Conservation (phyloP, 1,284 basidiomycete genomes). For the Xerocomus amazonicus region DNA sequence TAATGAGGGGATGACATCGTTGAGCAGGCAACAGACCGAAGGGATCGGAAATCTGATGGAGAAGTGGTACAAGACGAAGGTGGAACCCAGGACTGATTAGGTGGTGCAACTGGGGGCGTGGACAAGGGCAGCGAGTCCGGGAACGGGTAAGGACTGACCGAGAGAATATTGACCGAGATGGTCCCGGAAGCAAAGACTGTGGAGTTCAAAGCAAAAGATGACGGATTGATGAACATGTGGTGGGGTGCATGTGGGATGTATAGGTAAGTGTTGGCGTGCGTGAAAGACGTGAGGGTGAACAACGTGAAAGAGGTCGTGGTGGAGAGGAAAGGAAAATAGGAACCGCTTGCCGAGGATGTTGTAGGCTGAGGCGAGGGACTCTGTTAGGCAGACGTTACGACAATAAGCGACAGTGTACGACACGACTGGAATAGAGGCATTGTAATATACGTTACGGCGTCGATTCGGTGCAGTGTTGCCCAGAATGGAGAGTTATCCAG, state of each 20-base stretch:
- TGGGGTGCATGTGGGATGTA: slow-evolving; percentile 25
- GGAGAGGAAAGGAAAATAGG: slow-evolving; percentile 6
- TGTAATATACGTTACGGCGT: slow-evolving; percentile 8
- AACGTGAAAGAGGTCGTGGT: slow-evolving; percentile 11
- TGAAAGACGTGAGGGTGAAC: slow-evolving; percentile 24
- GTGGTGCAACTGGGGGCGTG: slow-evolving; percentile 8
- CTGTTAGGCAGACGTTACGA: slow-evolving; percentile 13
- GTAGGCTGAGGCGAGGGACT: slow-evolving; percentile 3
- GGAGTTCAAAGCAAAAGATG: slow-evolving; percentile 19
- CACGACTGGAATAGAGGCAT: slow-evolving; percentile 10
- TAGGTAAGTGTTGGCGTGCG: slow-evolving; percentile 20
- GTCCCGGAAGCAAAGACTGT: slow-evolving; percentile 9
- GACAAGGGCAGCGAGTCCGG: slow-evolving; percentile 19
- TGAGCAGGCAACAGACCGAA: not conserved
- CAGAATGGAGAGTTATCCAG: slow-evolving; percentile 4
- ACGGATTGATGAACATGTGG: slow-evolving; percentile 28
- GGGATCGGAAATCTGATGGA: slow-evolving; percentile 4
- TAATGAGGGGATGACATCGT: slow-evolving; percentile 6
- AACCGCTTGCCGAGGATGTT: slow-evolving; percentile 11
- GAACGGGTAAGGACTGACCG: slow-evolving; percentile 3
- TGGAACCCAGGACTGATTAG: slow-evolving; percentile 8
- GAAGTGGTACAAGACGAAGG: slow-evolving; percentile 1
- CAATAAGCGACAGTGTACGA: slow-evolving; percentile 24
- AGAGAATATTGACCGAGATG: slow-evolving; percentile 2
- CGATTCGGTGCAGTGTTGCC: slow-evolving; percentile 14